Percentiles rank a stretch among this genome's conserved stretches.
Evolutionary conservation across 1,284 basidiomycete species (phyloP).

Genomic region (Hymenochaete sp.): DNA sequence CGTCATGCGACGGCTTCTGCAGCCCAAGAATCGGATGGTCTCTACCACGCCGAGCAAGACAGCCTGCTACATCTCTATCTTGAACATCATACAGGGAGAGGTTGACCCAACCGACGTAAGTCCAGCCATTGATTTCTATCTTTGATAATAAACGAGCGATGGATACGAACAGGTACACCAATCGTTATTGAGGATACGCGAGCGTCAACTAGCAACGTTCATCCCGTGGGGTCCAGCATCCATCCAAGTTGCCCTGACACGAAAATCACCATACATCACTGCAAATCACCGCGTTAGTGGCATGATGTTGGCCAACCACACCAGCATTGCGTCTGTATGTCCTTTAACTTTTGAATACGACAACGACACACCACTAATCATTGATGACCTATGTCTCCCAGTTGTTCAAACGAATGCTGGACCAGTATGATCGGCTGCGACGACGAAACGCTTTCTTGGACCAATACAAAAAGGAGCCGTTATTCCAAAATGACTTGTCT

Average conservation of each 20-base stretch:
- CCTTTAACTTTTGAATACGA: background rate
- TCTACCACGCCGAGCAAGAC: constrained; percentile 88
- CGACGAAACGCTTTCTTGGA: constrained; percentile 95
- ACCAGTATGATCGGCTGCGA: constrained; percentile 86
- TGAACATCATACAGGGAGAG: constrained; percentile 98
- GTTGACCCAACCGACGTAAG: constrained; percentile 94
- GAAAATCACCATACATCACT: constrained; percentile 82
- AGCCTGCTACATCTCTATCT: constrained; percentile 93
- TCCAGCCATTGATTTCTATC: too few species aligned
- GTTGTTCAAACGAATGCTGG: constrained; percentile 94
- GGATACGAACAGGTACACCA: constrained; percentile 95
- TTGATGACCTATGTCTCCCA: constrained; percentile 25
- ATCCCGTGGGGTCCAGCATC: constrained; percentile 99
- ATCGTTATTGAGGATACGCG: constrained; percentile 91
- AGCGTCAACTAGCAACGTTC: constrained; percentile 94
- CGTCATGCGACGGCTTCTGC: constrained; percentile 95
- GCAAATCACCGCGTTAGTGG: constrained; percentile 92
- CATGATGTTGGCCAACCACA: constrained; percentile 98
- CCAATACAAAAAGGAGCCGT: constrained; percentile 94
- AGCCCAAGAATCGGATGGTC: constrained; percentile 98
- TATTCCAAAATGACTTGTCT: constrained; percentile 85
- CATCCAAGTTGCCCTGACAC: constrained; percentile 94
- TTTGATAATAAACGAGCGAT: too few species aligned
- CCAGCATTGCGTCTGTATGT: constrained; percentile 88
- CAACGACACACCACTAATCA: background rate